Evolutionary conservation across 768 basidiomycete species (phyloP), one percentile per base, ranked within the genome.

Genomic region (Suillus cothurnatus): DNA sequence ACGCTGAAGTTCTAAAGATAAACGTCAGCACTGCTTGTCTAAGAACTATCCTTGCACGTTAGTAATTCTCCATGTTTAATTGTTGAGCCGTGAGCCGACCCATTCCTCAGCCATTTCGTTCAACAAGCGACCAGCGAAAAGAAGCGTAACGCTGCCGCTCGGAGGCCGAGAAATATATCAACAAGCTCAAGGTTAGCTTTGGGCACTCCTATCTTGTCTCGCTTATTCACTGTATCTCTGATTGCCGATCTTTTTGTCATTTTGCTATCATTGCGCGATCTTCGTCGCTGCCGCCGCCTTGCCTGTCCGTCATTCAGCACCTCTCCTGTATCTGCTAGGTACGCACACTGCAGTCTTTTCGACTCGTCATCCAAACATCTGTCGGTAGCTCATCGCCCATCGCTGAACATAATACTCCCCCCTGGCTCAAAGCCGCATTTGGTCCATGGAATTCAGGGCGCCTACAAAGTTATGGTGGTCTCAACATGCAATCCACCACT

Each of bases 31-130:
- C 72, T 96, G 94, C 76, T 77, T 88, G 66, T 85, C 89, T 67
- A 96, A 96, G 81, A 93, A 92, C 72, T 93, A 92, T 72, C 89
- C 92, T 53, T 96, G 94, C 93, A 95, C 94, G 93, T 94, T 72
- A 70, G 91, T 86, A 21, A 68, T 64, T 34, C 62, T 69, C 66
- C 49, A 63, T 68, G 65, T 69, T 65, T 65, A 62, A 60, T 9
- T 32, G 62, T 64, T 67, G 69, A 69, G 67, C 65, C 71, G 63
- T 63, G 67, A 66, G 67, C 71, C 61, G 53, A 55, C 60, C 58
- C 39, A 53, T 52, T 64, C 50, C 67, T 68, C 72, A 93, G 91
- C 66, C 90, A 94, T 73, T 88, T 79, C 73, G 89, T 93, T 32
- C 93, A 94, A 72, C 92, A 93, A 77, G 90, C 89, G 23, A 94